Base-by-base conservation (phyloP, 2,329 filamentous ascomycete genomes). In the Didymella sp. region DNA sequence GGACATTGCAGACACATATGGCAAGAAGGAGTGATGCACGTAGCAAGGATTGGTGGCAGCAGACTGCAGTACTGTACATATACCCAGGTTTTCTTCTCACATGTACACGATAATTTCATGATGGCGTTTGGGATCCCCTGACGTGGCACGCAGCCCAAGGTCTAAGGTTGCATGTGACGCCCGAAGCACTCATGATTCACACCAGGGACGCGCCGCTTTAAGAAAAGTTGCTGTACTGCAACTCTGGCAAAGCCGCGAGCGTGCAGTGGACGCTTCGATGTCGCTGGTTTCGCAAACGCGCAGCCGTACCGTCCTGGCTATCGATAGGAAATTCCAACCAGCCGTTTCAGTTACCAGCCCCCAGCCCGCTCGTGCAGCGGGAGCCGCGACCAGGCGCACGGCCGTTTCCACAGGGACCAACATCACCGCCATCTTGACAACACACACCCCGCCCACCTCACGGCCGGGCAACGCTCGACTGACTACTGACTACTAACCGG, bases 401-500 rank as follows among this genome's bases (percentile, higher is more conserved):
- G 35, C 35, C 35, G 35, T 38, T 38, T 38, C 35, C 35, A 12
- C 35, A 35, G 44, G 56, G 43, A 49, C 45, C 68, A 70, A 63
- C 60, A 58, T 54, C 21, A 53, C 59, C 35, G 46, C 50, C 38
- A 37, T 45, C 22, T 49, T 60, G 60, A 66, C 66, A 63, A 60
- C 69, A 62, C 57, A 62, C 66, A 62, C 56, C 42, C 62, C 62
- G 52, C 62, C 64, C 51, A 64, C 66, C 11, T 44, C 60, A 58
- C 62, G 56, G 53, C 56, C 51, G 45, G 58, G 60, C 33, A 28
- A 69, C 40, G 19, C 41, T 42, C 33, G 28, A 69, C 49, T 30
- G 3, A 45, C 25, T 41, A 28, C 64, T 69, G 64, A 73, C 68
- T 58, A 73, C 72, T 73, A 73, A 74, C 65, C 53, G 24, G 40